Percentiles rank a stretch among this genome's conserved stretches.
Evolutionary conservation across 2,329 filamentous ascomycete species (phyloP).

Genomic region (Aureobasidium subglaciale): DNA sequence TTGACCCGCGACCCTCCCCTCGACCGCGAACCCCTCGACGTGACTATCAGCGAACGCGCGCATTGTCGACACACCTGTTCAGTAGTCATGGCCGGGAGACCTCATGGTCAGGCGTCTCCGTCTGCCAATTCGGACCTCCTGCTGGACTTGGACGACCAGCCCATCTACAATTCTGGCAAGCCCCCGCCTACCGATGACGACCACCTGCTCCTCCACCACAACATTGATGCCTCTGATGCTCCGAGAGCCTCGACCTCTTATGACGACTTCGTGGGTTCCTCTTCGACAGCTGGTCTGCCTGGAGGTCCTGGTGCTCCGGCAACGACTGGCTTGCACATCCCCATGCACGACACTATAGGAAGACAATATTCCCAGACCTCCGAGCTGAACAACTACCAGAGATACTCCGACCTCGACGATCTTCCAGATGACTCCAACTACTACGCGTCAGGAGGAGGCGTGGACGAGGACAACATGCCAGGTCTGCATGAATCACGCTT

Average conservation of each 20-base stretch:
- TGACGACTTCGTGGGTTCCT: slow-evolving; percentile 80
- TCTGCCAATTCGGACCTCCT: slow-evolving; percentile 45
- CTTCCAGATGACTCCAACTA: slow-evolving; percentile 69
- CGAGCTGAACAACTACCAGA: slow-evolving; percentile 77
- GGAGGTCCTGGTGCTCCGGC: slow-evolving; percentile 35
- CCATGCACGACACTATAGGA: slow-evolving; percentile 32
- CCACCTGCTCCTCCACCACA: slow-evolving; percentile 67
- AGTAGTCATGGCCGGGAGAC: slow-evolving; percentile 46
- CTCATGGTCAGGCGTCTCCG: slow-evolving; percentile 42
- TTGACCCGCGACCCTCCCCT: background rate
- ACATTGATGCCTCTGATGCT: slow-evolving; percentile 55
- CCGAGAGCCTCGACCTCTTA: slow-evolving; percentile 83
- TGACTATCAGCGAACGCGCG: slow-evolving; percentile 2
- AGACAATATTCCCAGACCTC: slow-evolving; percentile 66
- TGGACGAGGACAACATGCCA: slow-evolving; percentile 49
- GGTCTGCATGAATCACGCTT: slow-evolving; percentile 48
- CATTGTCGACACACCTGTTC: background rate
- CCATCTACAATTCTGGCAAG: slow-evolving; percentile 67
- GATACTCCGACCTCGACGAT: slow-evolving; percentile 86
- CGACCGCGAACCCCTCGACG: background rate
- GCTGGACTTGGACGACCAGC: slow-evolving; percentile 63
- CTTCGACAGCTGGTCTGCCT: slow-evolving; percentile 38
- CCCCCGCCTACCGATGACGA: slow-evolving; percentile 75
- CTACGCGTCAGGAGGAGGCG: slow-evolving; percentile 58
- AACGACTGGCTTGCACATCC: slow-evolving; percentile 33